Conservation (phyloP, 257 asterid species). For the Solanum sejunctum region DNA sequence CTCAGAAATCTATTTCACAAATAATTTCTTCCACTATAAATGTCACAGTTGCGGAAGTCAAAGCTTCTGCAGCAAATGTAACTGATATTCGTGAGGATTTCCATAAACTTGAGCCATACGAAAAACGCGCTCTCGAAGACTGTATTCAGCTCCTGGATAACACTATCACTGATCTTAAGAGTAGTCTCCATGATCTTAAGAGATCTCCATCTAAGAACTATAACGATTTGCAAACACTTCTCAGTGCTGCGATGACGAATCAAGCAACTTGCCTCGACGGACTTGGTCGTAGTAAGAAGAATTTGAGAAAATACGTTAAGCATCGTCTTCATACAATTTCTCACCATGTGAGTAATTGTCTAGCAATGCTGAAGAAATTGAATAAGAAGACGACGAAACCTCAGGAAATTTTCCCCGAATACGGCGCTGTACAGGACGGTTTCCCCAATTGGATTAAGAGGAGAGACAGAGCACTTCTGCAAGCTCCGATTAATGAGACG, state of each 20-base stretch:
- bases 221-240: conserved; percentile 55
- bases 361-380: conserved; percentile 63
- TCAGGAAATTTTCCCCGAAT: conserved; percentile 22
- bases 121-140: conserved; percentile 63
- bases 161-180: conserved; percentile 36
- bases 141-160: conserved; percentile 57
- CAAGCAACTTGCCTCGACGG: conserved; percentile 95
- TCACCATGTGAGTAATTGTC: conserved; percentile 66
- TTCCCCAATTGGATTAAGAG: conserved; percentile 59
- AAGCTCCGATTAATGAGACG: conserved; percentile 31
- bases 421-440: conserved; percentile 26
- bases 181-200: conserved; percentile 26
- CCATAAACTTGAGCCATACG: conserved; percentile 34
- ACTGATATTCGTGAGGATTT: conserved; percentile 43
- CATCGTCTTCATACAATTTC: conserved; percentile 44
- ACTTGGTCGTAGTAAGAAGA: conserved; percentile 45
- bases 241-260: conserved; percentile 91
- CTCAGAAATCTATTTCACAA: conserved; percentile 46
- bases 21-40: conserved; percentile 57
- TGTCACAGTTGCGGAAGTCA: conserved; percentile 50
- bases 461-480: conserved; percentile 50
- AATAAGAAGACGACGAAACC: conserved; percentile 8
- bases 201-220: conserved; percentile 24
- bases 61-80: conserved; percentile 37
- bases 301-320: conserved; percentile 41